These are phyloP conservation scores for Cyclotella sp. DNA, from an alignment of 108 stramenopile genomes.

Conservation along the genomic window DNA sequence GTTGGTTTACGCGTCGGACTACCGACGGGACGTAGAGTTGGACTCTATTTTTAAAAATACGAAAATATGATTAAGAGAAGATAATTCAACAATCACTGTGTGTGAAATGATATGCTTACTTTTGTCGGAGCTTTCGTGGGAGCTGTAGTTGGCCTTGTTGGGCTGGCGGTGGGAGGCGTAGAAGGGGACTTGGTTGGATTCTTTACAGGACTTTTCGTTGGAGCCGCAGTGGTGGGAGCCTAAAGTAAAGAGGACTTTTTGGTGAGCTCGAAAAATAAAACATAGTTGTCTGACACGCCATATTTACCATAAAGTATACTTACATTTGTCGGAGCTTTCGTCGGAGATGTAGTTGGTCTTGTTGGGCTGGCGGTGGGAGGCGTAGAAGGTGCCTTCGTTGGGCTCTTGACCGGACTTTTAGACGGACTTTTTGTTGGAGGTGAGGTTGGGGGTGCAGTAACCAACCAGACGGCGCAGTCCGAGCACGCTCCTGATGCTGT, in stretches of 20 bases:
- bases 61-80: too few species aligned
- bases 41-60: too few species aligned
- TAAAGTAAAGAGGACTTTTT: background rate
- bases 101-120: too few species aligned
- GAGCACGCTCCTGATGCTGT: background rate
- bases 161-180: background rate
- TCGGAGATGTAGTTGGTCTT: slow-evolving; percentile 1
- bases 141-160: background rate
- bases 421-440: background rate
- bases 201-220: background rate
- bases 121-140: slow-evolving; percentile 10
- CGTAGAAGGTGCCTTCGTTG: background rate
- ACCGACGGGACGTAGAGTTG: background rate
- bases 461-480: background rate
- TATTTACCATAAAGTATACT: too few species aligned
- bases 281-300: too few species aligned
- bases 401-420: background rate
- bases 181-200: background rate
- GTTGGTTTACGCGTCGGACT: background rate
- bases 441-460: background rate
- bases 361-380: background rate
- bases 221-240: background rate
- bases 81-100: too few species aligned
- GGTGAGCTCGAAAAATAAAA: background rate
- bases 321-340: slow-evolving; percentile 3